Conservation (phyloP, 306 rosid genomes). For the Pterocarpus santalinus region DNA sequence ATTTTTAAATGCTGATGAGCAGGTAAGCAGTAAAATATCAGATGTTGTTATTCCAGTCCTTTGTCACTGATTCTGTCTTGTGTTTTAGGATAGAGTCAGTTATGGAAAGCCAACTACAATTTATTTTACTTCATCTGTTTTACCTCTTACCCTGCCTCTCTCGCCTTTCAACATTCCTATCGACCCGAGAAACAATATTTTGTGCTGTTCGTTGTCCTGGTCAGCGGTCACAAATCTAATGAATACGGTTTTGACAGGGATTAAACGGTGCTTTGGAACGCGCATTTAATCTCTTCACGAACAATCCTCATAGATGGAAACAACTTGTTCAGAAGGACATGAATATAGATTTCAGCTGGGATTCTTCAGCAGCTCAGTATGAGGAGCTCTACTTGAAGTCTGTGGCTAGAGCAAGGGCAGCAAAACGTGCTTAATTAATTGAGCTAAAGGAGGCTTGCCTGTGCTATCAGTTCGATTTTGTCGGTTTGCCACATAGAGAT, state of each 20-base stretch:
- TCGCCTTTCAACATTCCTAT: constrained; percentile 25
- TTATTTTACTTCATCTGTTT: constrained; percentile 24
- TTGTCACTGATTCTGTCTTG: neutral
- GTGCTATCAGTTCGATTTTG: constrained; percentile 21
- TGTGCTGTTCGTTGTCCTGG: constrained; percentile 24
- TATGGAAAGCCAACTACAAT: neutral
- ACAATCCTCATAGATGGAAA: constrained; percentile 71
- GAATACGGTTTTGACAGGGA: constrained; percentile 58
- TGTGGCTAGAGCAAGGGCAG: constrained; percentile 73
- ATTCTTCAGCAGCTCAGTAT: constrained; percentile 81
- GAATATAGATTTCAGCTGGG: constrained; percentile 96
- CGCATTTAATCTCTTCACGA: constrained; percentile 64
- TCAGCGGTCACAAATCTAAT: constrained; percentile 15
- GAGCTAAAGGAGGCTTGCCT: constrained; percentile 23
- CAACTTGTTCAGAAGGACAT: constrained; percentile 87
- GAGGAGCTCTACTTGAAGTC: constrained; percentile 81
- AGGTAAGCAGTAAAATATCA: constrained; percentile 57
- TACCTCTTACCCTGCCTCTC: constrained; percentile 18
- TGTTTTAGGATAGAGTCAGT: constrained; percentile 11
- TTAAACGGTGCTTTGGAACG: constrained; percentile 73
- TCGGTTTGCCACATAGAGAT: constrained; percentile 20
- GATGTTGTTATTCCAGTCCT: constrained; percentile 10
- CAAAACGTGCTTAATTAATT: constrained; percentile 50
- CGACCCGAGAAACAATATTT: constrained; percentile 11
- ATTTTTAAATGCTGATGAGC: constrained; percentile 79